Conservation (phyloP, 352 stramenopile genomes). For the Aphanomyces cochlioides region DNA sequence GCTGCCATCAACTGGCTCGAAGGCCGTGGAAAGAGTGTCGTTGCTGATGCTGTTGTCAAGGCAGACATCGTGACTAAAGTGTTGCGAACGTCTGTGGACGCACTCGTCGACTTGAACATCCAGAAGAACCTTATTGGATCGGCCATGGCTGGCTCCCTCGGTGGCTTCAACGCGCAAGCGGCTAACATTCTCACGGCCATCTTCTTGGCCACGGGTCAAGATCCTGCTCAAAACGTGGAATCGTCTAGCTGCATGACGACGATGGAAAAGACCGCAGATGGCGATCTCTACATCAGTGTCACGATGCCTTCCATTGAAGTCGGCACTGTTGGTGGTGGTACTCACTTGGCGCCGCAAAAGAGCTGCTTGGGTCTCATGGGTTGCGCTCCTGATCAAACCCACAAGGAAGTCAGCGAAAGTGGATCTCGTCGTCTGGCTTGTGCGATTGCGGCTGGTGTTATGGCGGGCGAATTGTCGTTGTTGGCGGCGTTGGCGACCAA, state of each 20-base stretch:
- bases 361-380: conserved; percentile 81
- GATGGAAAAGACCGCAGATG: conserved; percentile 77
- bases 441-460: conserved; percentile 69
- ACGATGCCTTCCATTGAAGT: conserved; percentile 92
- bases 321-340: conserved; percentile 89
- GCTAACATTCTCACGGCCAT: conserved; percentile 90
- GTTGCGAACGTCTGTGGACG: conserved; percentile 82
- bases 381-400: conserved; percentile 44
- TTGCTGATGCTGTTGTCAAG: conserved; percentile 81
- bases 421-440: conserved; percentile 78
- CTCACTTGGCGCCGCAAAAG: conserved; percentile 73
- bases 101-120: conserved; percentile 83
- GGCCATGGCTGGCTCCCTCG: conserved; percentile 81
- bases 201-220: conserved; percentile 89
- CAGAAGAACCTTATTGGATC: conserved; percentile 91
- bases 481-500: conserved; percentile 85
- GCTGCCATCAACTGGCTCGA: conserved; percentile 91
- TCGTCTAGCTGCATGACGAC: conserved; percentile 88
- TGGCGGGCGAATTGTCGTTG: conserved; percentile 88
- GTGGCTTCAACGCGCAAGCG: conserved; percentile 90
- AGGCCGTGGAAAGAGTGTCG: conserved; percentile 85
- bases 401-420: conserved; percentile 45
- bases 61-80: conserved; percentile 63
- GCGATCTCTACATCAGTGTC: conserved; percentile 56
- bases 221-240: conserved; percentile 91